These are phyloP conservation scores for Cercospora sp. DNA, from an alignment of 2,329 filamentous ascomycete species.

Conservation along the genomic window DNA sequence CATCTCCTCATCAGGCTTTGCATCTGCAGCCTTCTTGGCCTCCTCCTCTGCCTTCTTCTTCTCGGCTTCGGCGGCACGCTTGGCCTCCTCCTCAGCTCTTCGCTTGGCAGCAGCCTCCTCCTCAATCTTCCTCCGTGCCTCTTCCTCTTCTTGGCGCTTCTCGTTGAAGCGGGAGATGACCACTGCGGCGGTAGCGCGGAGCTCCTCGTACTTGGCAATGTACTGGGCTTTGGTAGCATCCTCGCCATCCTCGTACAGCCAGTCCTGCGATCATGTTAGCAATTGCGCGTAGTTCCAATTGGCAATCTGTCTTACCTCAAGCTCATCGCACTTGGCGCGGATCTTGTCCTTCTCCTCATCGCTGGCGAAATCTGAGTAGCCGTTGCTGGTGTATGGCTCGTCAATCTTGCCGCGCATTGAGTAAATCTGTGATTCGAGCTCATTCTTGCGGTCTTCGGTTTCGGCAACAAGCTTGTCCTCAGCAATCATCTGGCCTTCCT, in stretches of 20 bases:
- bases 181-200: conserved; percentile 84
- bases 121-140: conserved; percentile 65
- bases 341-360: conserved; percentile 92
- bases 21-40: conserved; percentile 48
- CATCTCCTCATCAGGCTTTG: conserved; percentile 56
- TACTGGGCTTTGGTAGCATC: conserved; percentile 94
- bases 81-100: conserved; percentile 68
- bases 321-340: conserved; percentile 75
- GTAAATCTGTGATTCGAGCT: conserved; percentile 97
- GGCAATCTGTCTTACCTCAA: conserved; percentile 67
- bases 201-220: conserved; percentile 92
- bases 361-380: conserved; percentile 71
- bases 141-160: conserved; percentile 84
- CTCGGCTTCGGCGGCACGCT: conserved; percentile 73
- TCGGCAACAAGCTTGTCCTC: conserved; percentile 98
- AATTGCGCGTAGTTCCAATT: not conserved
- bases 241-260: conserved; percentile 96
- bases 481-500: conserved; percentile 88
- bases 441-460: conserved; percentile 99
- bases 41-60: conserved; percentile 54
- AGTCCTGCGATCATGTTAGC: conserved; percentile 64
- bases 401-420: conserved; percentile 94
- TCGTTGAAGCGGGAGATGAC: conserved; percentile 94
- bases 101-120: conserved; percentile 66
- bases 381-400: conserved; percentile 65